These are phyloP conservation scores for Crithidia expoeki DNA, from an alignment of 208 protist genomes.

Conservation along the genomic window DNA sequence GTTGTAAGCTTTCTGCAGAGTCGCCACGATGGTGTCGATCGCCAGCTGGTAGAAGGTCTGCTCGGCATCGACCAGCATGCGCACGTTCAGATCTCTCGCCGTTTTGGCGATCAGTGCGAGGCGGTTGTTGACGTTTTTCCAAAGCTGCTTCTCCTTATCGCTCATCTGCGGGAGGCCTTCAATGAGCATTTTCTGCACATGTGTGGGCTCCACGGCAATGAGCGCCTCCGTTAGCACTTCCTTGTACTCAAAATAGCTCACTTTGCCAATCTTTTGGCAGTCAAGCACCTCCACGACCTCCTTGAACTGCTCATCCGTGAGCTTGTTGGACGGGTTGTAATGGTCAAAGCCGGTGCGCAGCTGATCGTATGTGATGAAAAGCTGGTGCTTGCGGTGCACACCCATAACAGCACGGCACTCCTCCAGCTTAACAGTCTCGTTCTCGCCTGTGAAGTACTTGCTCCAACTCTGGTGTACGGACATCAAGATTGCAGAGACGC, in stretches of 20 bases:
- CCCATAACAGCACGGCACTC: constrained; percentile 90
- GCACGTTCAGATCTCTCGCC: constrained; percentile 72
- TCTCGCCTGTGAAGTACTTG: constrained; percentile 74
- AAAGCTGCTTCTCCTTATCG: constrained; percentile 75
- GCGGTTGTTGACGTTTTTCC: constrained; percentile 66
- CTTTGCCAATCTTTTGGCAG: constrained; percentile 61
- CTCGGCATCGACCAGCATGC: constrained; percentile 95
- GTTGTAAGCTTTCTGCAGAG: constrained; percentile 93
- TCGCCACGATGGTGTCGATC: constrained; percentile 92
- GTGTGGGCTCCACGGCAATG: constrained; percentile 59
- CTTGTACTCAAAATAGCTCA: constrained; percentile 92
- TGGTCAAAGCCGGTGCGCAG: constrained; percentile 58
- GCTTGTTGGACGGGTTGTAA: constrained; percentile 33
- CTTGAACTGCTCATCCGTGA: constrained; percentile 60
- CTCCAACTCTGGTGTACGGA: constrained; percentile 86
- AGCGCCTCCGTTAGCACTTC: constrained; percentile 80
- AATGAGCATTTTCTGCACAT: constrained; percentile 60
- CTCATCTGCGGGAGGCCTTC: constrained; percentile 73
- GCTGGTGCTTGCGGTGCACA: constrained; percentile 62
- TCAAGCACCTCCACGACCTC: constrained; percentile 70
- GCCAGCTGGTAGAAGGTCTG: constrained; percentile 97
- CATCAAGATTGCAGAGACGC: constrained; percentile 87
- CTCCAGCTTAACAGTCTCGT: constrained; percentile 69
- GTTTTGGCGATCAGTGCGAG: constrained; percentile 76
- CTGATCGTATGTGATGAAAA: constrained; percentile 72